phyloP scores from a whole-genome alignment of 2,329 filamentous ascomycete genomes.

The Colletotrichum nymphaeae region DNA sequence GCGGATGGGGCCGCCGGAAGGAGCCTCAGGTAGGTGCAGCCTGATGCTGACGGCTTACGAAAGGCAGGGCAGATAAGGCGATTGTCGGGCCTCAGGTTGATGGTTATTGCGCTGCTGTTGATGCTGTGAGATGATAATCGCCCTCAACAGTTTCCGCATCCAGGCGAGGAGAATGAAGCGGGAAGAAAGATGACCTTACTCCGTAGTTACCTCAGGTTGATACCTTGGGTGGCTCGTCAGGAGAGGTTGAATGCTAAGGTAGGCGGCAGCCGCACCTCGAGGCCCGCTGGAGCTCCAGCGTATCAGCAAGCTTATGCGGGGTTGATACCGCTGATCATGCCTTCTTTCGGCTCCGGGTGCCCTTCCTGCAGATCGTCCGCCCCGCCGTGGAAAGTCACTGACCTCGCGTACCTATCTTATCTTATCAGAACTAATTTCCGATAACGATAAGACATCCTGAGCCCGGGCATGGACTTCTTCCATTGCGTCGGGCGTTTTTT shows the following conservation, averaged over 20 bases:
- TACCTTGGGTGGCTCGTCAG: not conserved
- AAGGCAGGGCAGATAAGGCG: not conserved
- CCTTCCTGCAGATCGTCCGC: not conserved
- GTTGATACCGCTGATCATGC: not conserved
- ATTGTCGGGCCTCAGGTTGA: not conserved
- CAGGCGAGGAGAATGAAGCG: not conserved
- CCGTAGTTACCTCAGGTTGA: no score
- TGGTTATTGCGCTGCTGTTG: not conserved
- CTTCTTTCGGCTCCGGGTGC: not conserved
- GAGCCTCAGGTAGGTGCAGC: not conserved
- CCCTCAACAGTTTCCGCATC: not conserved
- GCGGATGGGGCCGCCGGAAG: not conserved
- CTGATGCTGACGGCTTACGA: not conserved
- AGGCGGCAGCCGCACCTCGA: not conserved
- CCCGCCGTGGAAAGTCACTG: not conserved
- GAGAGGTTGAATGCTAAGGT: not conserved
- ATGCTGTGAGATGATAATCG: not conserved
- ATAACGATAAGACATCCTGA: slow-evolving; percentile 1
- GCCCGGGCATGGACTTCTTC: not conserved
- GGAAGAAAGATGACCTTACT: not conserved
- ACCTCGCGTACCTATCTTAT: not conserved
- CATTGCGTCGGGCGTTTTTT: not conserved
- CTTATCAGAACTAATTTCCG: not conserved
- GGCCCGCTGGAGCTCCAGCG: slow-evolving; percentile 18
- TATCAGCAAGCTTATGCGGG: slow-evolving; percentile 26